Conservation (phyloP, 176 grass and related monocot genomes). For the Carex cristatella region DNA sequence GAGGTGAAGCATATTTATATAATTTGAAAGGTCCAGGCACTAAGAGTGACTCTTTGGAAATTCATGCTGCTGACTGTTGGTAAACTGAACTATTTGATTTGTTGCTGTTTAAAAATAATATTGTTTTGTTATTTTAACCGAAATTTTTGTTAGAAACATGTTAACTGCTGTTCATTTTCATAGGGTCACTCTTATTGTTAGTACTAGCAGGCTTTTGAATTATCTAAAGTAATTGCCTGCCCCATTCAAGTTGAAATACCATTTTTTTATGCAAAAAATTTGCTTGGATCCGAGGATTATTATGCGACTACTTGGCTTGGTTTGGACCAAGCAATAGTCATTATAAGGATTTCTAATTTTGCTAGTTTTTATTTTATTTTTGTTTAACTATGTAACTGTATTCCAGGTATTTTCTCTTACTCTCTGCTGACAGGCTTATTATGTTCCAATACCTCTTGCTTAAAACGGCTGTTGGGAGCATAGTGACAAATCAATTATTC, state of each 20-base stretch:
- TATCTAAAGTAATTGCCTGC: background rate
- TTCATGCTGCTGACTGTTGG: background rate
- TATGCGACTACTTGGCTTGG: background rate
- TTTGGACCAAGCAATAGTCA: background rate
- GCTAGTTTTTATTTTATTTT: background rate
- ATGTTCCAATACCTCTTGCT: background rate
- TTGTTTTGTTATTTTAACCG: background rate
- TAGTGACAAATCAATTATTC: too few species aligned
- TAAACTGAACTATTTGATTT: background rate
- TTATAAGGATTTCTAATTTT: background rate
- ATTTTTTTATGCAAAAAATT: background rate
- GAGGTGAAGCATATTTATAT: background rate
- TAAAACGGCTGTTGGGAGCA: background rate
- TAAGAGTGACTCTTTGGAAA: background rate
- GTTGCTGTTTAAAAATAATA: background rate
- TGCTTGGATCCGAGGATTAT: background rate
- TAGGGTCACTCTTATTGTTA: background rate
- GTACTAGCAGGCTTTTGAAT: background rate
- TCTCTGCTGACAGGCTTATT: conserved; percentile 91
- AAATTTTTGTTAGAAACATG: background rate
- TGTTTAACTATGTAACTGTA: conserved; percentile 30
- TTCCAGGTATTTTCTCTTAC: conserved; percentile 99
- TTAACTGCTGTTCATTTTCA: background rate
- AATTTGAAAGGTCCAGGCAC: background rate
- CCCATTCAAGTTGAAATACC: background rate